Base-by-base conservation (phyloP, 2,329 filamentous ascomycete species). In the Beauveria varroae region DNA sequence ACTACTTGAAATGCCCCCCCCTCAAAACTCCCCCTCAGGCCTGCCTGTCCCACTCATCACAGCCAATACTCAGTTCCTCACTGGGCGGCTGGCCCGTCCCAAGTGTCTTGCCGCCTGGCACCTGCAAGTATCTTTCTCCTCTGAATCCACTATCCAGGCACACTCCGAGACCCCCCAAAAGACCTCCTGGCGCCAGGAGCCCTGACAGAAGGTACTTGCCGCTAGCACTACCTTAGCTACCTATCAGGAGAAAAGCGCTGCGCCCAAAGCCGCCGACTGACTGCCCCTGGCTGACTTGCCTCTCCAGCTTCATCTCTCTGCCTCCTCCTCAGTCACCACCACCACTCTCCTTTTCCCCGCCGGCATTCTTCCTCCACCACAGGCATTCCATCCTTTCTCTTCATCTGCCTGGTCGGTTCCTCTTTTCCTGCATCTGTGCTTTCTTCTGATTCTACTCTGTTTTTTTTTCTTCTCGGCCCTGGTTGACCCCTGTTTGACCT, bases 221-320 rank as follows among this genome's bases (percentile, higher is more conserved):
- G 44, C 44, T 41, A 34, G 24, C 55, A 28, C 28, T 28, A 34
- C 30, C 3, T 34, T 30, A 10, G 9, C 7, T 10, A 49, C 40
- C 26, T 2, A 37, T 20, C 43, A 28, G 12, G 26, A 14, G 7
- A n/a, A 20, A 52, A 41, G 55, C 55, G 44, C 44, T 30, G 53
- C 22, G 56, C 56, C 56, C 56, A 44, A 43, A 20, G 34, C 22
- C 14, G 22, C 34, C 5, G 5, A 54, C 5, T 37, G 34, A 16
- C 34, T 37, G 40, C 57, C 57, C 57, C 57, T 60, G 57, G 57
- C 54, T 60, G 49, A 30, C 26, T 46, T 53, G 14, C 26, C 30
- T 58, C 46, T 40, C 24, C 57, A 43, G 28, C 47, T 52, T 59
- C 57, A 59, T 59, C 46, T 59, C 47, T 44, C n/a, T 37, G 18